A percentile compares a stretch with the other conserved stretches of the same genome.
phyloP scores from a whole-genome alignment of 192 early-diverging fungal genomes.

The Geranomyces variabilis region DNA sequence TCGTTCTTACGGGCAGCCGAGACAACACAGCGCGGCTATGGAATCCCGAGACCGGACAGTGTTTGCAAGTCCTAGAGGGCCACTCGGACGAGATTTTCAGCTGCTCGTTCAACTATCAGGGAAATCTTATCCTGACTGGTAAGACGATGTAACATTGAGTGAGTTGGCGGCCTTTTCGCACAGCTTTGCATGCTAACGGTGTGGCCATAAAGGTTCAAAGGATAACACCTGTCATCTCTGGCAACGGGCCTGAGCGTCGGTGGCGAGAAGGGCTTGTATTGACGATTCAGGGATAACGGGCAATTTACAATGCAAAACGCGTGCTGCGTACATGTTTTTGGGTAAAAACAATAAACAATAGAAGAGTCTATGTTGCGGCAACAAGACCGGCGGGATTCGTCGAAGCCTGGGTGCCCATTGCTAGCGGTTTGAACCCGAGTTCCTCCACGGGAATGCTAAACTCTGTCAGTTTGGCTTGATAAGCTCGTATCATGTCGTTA shows the following conservation, averaged over 20 bases:
- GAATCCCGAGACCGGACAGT: conserved; percentile 38
- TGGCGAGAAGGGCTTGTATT: no score
- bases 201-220: conserved; percentile 36
- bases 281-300: no score
- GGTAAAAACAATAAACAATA: neutral
- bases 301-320: no score
- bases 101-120: conserved; percentile 54
- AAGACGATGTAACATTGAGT: neutral
- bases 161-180: neutral
- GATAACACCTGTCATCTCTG: conserved; percentile 48
- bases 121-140: conserved; percentile 50
- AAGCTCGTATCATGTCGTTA: conserved; percentile 66
- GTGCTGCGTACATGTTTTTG: no score
- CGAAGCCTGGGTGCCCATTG: conserved; percentile 44
- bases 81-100: conserved; percentile 57
- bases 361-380: conserved; percentile 38
- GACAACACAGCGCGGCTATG: conserved; percentile 53
- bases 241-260: neutral
- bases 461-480: conserved; percentile 67
- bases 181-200: neutral
- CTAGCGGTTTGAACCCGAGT: conserved; percentile 62
- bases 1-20: conserved; percentile 44
- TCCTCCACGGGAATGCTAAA: conserved; percentile 64
- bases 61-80: conserved; percentile 46
- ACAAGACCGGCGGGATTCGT: conserved; percentile 56